Conservation (phyloP, 352 stramenopile species). For the Pythium brachiatum region DNA sequence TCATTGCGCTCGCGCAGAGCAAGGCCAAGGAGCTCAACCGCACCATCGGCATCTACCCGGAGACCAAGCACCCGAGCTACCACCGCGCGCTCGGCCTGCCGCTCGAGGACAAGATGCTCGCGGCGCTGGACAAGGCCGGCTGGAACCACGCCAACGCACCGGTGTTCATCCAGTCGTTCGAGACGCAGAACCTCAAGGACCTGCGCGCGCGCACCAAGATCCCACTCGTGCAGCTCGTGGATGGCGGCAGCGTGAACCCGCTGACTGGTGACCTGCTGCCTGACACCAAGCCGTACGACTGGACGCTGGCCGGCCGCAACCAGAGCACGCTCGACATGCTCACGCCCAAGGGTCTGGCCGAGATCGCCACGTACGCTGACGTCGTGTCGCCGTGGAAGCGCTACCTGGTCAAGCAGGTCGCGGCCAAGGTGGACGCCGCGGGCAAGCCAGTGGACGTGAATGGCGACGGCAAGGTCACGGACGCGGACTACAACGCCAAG, state of each 20-base stretch:
- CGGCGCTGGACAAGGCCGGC: slow-evolving; percentile 54
- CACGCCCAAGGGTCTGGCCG: slow-evolving; percentile 53
- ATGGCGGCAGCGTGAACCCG: slow-evolving; percentile 55
- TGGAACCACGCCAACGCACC: slow-evolving; percentile 66
- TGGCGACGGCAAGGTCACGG: slow-evolving; percentile 25
- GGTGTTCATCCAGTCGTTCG: slow-evolving; percentile 69
- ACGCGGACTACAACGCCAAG: slow-evolving; percentile 20
- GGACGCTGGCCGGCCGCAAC: slow-evolving; percentile 21
- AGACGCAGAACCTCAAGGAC: slow-evolving; percentile 63
- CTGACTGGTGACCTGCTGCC: slow-evolving; percentile 71
- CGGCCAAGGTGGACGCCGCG: slow-evolving; percentile 40
- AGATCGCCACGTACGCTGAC: slow-evolving; percentile 63
- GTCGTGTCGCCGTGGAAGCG: slow-evolving; percentile 80
- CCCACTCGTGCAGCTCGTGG: slow-evolving; percentile 63
- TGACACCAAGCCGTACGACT: slow-evolving; percentile 64
- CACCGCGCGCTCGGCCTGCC: slow-evolving; percentile 45
- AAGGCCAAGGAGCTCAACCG: slow-evolving; percentile 49
- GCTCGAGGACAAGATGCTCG: slow-evolving; percentile 66
- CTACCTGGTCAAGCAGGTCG: slow-evolving; percentile 58
- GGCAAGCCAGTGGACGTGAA: slow-evolving; percentile 26
- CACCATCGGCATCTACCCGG: slow-evolving; percentile 81
- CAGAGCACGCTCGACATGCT: slow-evolving; percentile 49
- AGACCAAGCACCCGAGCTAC: slow-evolving; percentile 84
- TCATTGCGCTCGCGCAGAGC: slow-evolving; percentile 58
- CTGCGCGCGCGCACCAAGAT: slow-evolving; percentile 62